A percentile compares a stretch with the other conserved stretches of the same genome.
Conservation (phyloP, 2,329 filamentous ascomycete species). For the Mariannaea sp. region DNA sequence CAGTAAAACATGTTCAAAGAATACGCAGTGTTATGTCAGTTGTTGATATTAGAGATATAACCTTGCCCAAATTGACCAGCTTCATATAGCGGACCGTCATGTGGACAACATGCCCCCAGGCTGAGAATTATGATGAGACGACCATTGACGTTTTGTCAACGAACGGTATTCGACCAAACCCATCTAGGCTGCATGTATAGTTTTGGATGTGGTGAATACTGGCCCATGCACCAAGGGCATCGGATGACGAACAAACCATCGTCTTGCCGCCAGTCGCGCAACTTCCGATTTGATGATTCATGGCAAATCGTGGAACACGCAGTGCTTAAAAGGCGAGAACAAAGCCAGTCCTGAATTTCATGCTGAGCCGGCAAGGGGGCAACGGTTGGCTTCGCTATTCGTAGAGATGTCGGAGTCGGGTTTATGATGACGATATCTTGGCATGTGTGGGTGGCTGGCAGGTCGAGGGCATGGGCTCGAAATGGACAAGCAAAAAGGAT, state of each 20-base stretch:
- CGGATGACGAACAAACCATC: conserved; percentile 12
- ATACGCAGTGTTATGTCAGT: neutral
- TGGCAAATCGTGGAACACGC: neutral
- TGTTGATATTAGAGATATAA: neutral
- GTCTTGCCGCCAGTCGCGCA: neutral
- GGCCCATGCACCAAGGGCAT: conserved; percentile 18
- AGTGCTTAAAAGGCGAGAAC: neutral
- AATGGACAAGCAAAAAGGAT: conserved; percentile 10
- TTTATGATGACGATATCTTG: neutral
- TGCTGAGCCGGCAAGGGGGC: neutral
- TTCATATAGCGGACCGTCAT: neutral
- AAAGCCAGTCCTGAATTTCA: neutral
- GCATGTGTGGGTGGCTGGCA: neutral
- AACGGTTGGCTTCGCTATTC: neutral
- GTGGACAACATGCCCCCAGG: neutral
- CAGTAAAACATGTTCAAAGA: neutral
- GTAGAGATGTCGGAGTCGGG: neutral
- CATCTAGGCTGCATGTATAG: neutral
- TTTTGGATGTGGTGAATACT: conserved; percentile 12
- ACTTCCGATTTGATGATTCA: neutral
- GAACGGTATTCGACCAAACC: neutral
- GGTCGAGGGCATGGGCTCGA: neutral
- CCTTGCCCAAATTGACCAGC: neutral
- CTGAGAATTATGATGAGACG: neutral
- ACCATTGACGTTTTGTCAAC: neutral